A percentile compares a stretch with the other conserved stretches of the same genome.
Conservation (phyloP, 1,284 basidiomycete species). For the Gymnopus androsaceus region DNA sequence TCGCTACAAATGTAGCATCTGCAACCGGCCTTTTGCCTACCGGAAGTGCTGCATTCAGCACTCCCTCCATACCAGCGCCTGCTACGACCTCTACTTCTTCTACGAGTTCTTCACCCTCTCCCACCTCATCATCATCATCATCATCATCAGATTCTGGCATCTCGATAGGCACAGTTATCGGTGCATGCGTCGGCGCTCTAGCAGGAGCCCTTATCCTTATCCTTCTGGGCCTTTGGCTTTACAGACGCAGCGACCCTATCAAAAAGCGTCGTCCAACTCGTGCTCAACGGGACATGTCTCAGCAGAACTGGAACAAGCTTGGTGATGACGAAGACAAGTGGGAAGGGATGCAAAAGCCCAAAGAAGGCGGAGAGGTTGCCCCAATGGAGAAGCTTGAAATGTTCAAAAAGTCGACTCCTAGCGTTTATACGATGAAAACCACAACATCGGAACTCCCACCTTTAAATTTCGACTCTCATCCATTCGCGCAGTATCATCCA, state of each 20-base stretch:
- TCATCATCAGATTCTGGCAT: constrained; percentile 34
- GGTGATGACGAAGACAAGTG: constrained; percentile 47
- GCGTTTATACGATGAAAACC: constrained; percentile 45
- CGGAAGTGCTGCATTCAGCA: too few relatives aligned
- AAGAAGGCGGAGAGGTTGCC: constrained; percentile 25
- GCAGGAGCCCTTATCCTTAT: constrained; percentile 46
- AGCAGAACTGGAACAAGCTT: constrained; percentile 41
- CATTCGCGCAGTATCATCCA: constrained; percentile 55
- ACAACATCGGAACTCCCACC: constrained; percentile 39
- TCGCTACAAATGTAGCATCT: constrained; percentile 15
- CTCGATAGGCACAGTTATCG: constrained; percentile 51
- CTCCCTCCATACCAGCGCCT: too few relatives aligned
- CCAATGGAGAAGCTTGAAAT: constrained; percentile 61
- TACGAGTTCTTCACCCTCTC: constrained; percentile 13
- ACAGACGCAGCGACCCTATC: constrained; percentile 41
- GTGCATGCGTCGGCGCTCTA: constrained; percentile 53
- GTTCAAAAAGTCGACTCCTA: constrained; percentile 65
- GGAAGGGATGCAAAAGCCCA: constrained; percentile 40
- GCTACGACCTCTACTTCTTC: constrained; percentile 16
- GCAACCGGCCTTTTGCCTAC: too few relatives aligned
- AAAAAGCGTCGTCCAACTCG: constrained; percentile 13
- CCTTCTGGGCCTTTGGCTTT: constrained; percentile 48
- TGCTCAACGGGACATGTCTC: constrained; percentile 10
- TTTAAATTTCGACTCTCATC: constrained; percentile 36
- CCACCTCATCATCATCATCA: constrained; percentile 25